Conservation (phyloP, 306 rosid species). For the Quercus cerris region DNA sequence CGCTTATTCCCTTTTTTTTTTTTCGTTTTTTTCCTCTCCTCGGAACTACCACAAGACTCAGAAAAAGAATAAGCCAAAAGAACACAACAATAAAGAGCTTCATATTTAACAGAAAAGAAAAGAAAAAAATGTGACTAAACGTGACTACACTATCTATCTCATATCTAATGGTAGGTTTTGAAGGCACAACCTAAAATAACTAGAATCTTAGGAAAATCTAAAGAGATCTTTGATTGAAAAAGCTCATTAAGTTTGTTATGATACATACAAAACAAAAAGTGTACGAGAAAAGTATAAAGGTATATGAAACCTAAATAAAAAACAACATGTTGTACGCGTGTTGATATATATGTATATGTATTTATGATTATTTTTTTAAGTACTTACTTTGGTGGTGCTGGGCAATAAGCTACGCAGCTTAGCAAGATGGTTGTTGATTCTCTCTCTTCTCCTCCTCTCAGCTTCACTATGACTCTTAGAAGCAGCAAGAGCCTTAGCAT, state of each 20-base stretch:
- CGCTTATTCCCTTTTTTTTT: constrained; percentile 35
- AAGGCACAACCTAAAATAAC: constrained; percentile 20
- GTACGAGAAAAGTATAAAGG: constrained; percentile 4
- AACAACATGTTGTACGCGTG: constrained; percentile 30
- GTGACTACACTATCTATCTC: background rate
- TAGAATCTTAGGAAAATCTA: constrained; percentile 39
- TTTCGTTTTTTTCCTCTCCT: constrained; percentile 33
- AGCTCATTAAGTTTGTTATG: constrained; percentile 4
- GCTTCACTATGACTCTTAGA: constrained; percentile 94
- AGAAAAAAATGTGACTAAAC: constrained; percentile 21
- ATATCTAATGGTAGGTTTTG: constrained; percentile 33
- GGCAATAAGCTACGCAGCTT: constrained; percentile 85
- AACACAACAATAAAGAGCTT: constrained; percentile 23
- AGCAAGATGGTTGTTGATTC: constrained; percentile 93
- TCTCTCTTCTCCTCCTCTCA: constrained; percentile 87
- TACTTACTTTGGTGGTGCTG: constrained; percentile 85
- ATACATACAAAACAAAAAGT: constrained; percentile 13
- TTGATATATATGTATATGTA: background rate
- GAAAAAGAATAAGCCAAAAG: constrained; percentile 17
- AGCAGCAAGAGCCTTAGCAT: constrained; percentile 91
- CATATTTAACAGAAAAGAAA: constrained; percentile 12
- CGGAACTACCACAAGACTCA: constrained; percentile 57
- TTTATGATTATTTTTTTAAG: background rate
- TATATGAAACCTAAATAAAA: constrained; percentile 1
- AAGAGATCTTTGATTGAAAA: constrained; percentile 22